Percentiles rank a stretch among this genome's conserved stretches.
phyloP scores from a whole-genome alignment of 1,284 basidiomycete species.

The Phylloboletellus chloephorus region DNA sequence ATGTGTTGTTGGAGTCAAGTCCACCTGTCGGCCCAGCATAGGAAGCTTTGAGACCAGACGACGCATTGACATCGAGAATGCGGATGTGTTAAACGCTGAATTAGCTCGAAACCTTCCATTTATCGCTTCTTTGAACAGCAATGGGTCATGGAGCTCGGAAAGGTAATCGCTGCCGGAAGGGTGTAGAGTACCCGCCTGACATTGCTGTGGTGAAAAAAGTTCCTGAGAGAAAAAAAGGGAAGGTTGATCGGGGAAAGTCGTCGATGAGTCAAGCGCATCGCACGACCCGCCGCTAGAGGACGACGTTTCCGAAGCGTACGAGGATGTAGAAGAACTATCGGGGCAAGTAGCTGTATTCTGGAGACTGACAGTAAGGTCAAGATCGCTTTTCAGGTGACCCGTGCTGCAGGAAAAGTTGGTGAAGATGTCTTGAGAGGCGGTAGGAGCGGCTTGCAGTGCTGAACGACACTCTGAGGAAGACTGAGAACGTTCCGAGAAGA shows the following conservation, averaged over 20 bases:
- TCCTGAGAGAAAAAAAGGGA: conserved; percentile 8
- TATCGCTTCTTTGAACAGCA: conserved; percentile 17
- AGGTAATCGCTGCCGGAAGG: conserved; percentile 13
- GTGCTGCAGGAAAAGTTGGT: conserved; percentile 8
- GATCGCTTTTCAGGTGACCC: conserved; percentile 17
- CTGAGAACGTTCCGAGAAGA: conserved; percentile 27
- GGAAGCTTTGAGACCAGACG: conserved; percentile 22
- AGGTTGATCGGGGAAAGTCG: conserved; percentile 9
- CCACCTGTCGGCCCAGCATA: conserved; percentile 12
- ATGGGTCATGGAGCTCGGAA: conserved; percentile 12
- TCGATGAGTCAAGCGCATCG: conserved; percentile 6
- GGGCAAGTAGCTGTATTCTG: conserved; percentile 4
- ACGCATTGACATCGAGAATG: conserved; percentile 21
- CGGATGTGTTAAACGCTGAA: conserved; percentile 13
- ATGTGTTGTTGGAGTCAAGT: conserved; percentile 7
- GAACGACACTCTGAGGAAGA: conserved; percentile 13
- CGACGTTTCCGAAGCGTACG: conserved; percentile 8
- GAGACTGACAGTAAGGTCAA: conserved; percentile 7
- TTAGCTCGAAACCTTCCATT: conserved; percentile 11
- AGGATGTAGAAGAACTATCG: conserved; percentile 6
- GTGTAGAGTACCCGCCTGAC: background rate
- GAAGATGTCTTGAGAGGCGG: conserved; percentile 14
- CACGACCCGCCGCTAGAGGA: conserved; percentile 2
- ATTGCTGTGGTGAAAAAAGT: conserved; percentile 13
- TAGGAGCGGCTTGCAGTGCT: conserved; percentile 1